Conservation (phyloP, 2,329 filamentous ascomycete species). For the Ampelomyces quisqualis region DNA sequence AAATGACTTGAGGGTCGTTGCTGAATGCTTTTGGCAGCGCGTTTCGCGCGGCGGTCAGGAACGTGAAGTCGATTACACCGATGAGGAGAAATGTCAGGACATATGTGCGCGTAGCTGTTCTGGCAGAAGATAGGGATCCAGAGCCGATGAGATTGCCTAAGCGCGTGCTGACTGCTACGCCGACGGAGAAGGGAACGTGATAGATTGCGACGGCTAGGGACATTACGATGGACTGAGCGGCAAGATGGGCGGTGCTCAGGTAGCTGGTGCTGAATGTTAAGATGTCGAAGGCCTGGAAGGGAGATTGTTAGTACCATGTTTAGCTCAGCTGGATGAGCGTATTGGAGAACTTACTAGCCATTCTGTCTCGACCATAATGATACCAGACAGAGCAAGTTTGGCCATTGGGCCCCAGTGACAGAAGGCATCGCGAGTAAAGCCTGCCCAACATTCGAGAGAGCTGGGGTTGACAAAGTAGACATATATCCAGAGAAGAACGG, state of each 20-base stretch:
- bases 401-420: slow-evolving; percentile 83
- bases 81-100: slow-evolving; percentile 39
- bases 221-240: slow-evolving; percentile 64
- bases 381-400: slow-evolving; percentile 80
- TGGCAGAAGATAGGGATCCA: slow-evolving; percentile 36
- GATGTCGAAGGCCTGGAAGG: slow-evolving; percentile 24
- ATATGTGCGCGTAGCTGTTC: slow-evolving; percentile 38
- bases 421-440: slow-evolving; percentile 67
- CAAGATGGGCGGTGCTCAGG: slow-evolving; percentile 76
- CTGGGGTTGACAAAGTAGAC: slow-evolving; percentile 44
- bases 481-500: slow-evolving; percentile 52
- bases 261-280: slow-evolving; percentile 74
- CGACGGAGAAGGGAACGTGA: slow-evolving; percentile 46
- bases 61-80: slow-evolving; percentile 37
- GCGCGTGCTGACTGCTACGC: slow-evolving; percentile 43
- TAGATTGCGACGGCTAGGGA: slow-evolving; percentile 41
- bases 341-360: slow-evolving; percentile 26
- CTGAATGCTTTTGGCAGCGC: slow-evolving; percentile 40
- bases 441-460: slow-evolving; percentile 64
- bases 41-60: slow-evolving; percentile 34
- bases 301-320: neutral
- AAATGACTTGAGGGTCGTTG: slow-evolving; percentile 38
- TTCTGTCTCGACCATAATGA: slow-evolving; percentile 85
- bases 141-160: slow-evolving; percentile 45
- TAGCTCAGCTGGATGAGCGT: neutral